phyloP scores from a whole-genome alignment of 306 rosid genomes.

The Quercus aquifolioides region DNA sequence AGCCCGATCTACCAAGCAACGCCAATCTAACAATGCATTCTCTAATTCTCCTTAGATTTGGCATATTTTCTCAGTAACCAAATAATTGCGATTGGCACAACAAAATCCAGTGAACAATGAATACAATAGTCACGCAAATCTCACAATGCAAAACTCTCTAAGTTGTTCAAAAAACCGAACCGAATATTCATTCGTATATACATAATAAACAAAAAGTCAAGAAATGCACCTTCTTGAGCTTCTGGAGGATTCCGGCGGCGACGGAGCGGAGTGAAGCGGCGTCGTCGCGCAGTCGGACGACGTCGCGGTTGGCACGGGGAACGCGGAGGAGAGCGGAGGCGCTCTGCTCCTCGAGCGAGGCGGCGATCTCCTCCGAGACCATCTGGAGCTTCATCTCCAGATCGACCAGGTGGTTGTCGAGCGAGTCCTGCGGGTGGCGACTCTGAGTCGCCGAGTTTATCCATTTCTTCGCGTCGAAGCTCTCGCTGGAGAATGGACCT shows the following conservation, averaged over 20 bases:
- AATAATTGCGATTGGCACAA: no score
- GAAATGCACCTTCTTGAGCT: conserved; percentile 74
- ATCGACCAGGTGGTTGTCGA: conserved; percentile 84
- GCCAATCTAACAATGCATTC: neutral
- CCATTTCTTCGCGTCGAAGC: conserved; percentile 92
- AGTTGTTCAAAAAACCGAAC: no score
- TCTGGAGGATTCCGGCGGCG: conserved; percentile 78
- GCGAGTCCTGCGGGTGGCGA: conserved; percentile 81
- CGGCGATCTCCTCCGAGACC: conserved; percentile 88
- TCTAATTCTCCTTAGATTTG: neutral
- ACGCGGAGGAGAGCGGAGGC: conserved; percentile 87
- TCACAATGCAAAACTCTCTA: no score
- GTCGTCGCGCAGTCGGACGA: conserved; percentile 87
- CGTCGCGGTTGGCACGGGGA: conserved; percentile 93
- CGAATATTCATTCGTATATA: no score
- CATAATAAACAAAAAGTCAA: neutral
- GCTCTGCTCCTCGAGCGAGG: conserved; percentile 93
- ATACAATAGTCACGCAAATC: no score
- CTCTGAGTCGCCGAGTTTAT: conserved; percentile 81
- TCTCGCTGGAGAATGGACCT: conserved; percentile 81
- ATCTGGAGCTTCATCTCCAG: conserved; percentile 95
- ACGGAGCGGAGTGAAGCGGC: conserved; percentile 86
- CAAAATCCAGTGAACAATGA: no score
- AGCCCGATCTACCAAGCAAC: no score
- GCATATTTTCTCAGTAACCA: neutral